A percentile compares a stretch with the other conserved stretches of the same genome.
phyloP scores from a whole-genome alignment of 2,329 filamentous ascomycete genomes.

The Tolypocladium nubicola region DNA sequence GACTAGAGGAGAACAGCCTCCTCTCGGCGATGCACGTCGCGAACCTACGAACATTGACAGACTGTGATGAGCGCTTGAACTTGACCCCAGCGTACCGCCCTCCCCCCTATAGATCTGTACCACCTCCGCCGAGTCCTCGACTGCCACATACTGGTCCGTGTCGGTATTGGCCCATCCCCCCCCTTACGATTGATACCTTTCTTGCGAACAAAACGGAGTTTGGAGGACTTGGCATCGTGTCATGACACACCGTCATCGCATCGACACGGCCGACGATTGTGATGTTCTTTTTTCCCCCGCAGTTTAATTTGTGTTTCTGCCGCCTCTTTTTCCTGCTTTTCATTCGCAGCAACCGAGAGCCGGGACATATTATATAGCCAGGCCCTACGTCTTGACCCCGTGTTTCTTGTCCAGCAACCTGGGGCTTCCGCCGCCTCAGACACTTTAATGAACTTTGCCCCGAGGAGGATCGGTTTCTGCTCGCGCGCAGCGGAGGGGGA shows the following conservation, averaged over 20 bases:
- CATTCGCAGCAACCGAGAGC: not conserved
- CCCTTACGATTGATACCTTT: not conserved
- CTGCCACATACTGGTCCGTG: not conserved
- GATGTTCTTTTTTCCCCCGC: not conserved
- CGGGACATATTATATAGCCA: not conserved
- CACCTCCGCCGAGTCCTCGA: not conserved
- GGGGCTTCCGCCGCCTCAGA: not conserved
- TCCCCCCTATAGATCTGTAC: not conserved
- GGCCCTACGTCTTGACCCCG: not conserved
- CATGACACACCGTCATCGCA: not conserved
- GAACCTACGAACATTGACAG: not conserved
- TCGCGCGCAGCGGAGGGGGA: not conserved
- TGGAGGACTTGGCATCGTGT: not conserved
- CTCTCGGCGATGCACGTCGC: not conserved
- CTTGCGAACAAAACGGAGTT: not conserved
- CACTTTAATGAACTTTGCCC: not conserved
- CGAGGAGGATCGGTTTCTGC: not conserved
- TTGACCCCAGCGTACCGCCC: not conserved
- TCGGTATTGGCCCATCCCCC: not conserved
- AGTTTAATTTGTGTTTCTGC: not conserved
- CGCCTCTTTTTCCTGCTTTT: not conserved
- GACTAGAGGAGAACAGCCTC: constrained; percentile 14
- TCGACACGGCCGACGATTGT: not conserved
- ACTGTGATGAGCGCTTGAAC: not conserved
- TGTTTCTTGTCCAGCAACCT: not conserved